phyloP scores from a whole-genome alignment of 306 rosid species.

The Fragaria vesca region DNA sequence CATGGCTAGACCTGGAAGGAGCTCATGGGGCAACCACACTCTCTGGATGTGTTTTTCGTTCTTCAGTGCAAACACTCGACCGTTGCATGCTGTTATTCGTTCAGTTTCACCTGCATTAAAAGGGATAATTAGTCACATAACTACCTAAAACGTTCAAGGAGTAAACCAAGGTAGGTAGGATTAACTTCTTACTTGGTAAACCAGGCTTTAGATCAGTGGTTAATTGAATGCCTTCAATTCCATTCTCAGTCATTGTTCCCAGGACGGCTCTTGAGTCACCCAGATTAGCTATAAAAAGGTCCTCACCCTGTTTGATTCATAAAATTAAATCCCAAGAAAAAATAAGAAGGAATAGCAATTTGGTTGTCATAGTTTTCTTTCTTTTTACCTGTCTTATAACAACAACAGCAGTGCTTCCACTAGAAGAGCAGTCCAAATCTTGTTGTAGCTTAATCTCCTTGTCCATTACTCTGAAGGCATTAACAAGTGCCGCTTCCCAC shows the following conservation, averaged over 20 bases:
- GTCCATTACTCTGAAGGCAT: conserved; percentile 69
- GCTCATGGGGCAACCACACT: conserved; percentile 59
- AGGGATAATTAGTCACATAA: not conserved
- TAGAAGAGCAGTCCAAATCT: conserved; percentile 51
- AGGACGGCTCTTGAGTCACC: conserved; percentile 87
- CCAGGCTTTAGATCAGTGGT: conserved; percentile 77
- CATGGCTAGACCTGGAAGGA: conserved; percentile 75
- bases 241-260: conserved; percentile 49
- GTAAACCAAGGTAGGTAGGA: not conserved
- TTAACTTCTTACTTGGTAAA: conserved; percentile 50
- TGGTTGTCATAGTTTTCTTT: not conserved
- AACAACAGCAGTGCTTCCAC: conserved; percentile 75
- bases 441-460: conserved; percentile 59
- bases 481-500: conserved; percentile 47
- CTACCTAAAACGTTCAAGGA: too few relatives aligned
- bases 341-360: not conserved
- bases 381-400: conserved; percentile 52
- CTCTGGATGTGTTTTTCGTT: conserved; percentile 61
- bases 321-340: not conserved
- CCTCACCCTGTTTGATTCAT: conserved; percentile 46
- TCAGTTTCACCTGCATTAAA: conserved; percentile 53
- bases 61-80: conserved; percentile 53
- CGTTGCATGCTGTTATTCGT: conserved; percentile 54
- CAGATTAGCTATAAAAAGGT: conserved; percentile 64
- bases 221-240: conserved; percentile 51